These are phyloP conservation scores for Ophioceras dolichostomum DNA, from an alignment of 2,329 filamentous ascomycete genomes.

Conservation along the genomic window DNA sequence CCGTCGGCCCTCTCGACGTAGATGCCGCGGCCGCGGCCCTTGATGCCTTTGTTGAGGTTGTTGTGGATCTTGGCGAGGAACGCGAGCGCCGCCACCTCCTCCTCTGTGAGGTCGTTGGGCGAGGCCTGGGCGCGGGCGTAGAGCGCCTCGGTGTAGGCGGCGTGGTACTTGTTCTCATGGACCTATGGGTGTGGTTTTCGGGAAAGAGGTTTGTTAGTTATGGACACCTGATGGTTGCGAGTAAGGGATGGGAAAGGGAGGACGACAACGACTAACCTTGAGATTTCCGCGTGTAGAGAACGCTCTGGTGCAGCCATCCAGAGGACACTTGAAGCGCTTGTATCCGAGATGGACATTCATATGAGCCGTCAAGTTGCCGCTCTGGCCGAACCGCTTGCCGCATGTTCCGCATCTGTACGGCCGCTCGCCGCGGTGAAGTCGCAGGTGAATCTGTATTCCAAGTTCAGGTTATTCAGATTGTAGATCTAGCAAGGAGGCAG, in stretches of 20 bases:
- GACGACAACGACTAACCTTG: constrained; percentile 67
- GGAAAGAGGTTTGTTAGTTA: too few relatives aligned
- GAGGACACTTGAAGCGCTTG: constrained; percentile 69
- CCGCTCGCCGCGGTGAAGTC: constrained; percentile 76
- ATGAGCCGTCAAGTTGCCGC: constrained; percentile 76
- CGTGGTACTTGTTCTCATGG: constrained; percentile 91
- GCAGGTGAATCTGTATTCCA: constrained; percentile 65
- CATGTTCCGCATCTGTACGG: constrained; percentile 73
- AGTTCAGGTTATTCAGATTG: too few relatives aligned
- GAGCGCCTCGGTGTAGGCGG: constrained; percentile 55
- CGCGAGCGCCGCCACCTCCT: too few relatives aligned
- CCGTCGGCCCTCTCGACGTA: constrained; percentile 32
- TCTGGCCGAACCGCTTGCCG: constrained; percentile 72
- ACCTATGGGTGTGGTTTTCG: constrained; percentile 48
- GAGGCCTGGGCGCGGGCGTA: too few relatives aligned
- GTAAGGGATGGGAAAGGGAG: too few relatives aligned
- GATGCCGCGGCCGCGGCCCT: constrained; percentile 80
- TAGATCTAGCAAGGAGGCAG: too few relatives aligned
- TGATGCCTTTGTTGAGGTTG: constrained; percentile 97
- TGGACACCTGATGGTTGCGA: too few relatives aligned
- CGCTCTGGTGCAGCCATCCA: constrained; percentile 75
- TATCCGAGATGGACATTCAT: constrained; percentile 65
- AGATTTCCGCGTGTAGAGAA: constrained; percentile 89
- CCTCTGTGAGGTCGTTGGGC: constrained; percentile 26
- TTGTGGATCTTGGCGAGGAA: constrained; percentile 88